phyloP scores from a whole-genome alignment of 805 yeast species.

The Saccharomycopsis oosterbeekiorum region DNA sequence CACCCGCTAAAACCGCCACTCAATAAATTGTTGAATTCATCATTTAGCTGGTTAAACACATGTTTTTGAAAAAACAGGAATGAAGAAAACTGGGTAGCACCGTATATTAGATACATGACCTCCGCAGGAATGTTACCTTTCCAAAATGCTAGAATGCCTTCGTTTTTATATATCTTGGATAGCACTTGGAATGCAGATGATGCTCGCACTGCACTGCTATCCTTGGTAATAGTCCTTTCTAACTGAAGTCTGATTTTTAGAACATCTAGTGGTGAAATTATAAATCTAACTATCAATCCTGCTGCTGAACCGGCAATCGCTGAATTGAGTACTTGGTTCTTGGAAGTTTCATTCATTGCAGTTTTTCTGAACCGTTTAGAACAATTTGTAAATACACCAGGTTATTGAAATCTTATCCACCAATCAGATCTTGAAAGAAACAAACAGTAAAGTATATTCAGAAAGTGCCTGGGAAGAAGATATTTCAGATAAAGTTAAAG shows the following conservation, averaged over 20 bases:
- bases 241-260: slow-evolving; percentile 65
- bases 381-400: too few species aligned
- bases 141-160: slow-evolving; percentile 79
- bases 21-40: slow-evolving; percentile 26
- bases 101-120: slow-evolving; percentile 72
- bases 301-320: slow-evolving; percentile 15
- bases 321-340: slow-evolving; percentile 5
- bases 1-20: slow-evolving; percentile 77
- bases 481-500: too few species aligned
- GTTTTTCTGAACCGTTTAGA: too few species aligned
- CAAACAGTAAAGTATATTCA: too few species aligned
- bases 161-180: slow-evolving; percentile 39
- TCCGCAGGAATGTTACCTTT: slow-evolving; percentile 94
- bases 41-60: slow-evolving; percentile 20
- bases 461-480: too few species aligned
- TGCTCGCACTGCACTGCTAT: neutral
- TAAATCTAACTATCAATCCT: slow-evolving; percentile 32
- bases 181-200: slow-evolving; percentile 27
- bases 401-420: neutral
- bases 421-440: neutral
- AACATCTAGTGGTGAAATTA: slow-evolving; percentile 68
- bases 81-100: slow-evolving; percentile 74
- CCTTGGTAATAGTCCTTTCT: slow-evolving; percentile 21
- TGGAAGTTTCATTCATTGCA: neutral
- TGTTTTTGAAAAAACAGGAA: slow-evolving; percentile 34